Evolutionary conservation across 164 flowering plant genomes (phyloP).

Genomic region (Vitis amurensis): DNA sequence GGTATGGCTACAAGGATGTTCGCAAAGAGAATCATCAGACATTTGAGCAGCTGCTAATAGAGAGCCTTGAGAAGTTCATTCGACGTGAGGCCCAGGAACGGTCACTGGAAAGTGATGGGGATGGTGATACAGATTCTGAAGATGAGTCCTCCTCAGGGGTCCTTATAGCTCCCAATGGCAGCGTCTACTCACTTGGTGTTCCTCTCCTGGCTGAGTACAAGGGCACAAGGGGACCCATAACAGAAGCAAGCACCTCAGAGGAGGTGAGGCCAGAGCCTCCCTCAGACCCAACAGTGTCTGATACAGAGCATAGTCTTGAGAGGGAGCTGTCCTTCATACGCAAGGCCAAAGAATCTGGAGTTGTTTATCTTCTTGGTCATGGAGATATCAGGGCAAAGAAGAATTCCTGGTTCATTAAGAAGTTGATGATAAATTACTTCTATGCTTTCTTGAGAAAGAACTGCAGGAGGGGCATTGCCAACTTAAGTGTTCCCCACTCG

Average conservation of each 20-base stretch:
- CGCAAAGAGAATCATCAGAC: conserved; percentile 97
- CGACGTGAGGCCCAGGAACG: conserved; percentile 94
- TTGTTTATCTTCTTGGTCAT: conserved; percentile 95
- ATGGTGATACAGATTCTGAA: conserved; percentile 67
- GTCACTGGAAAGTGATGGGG: conserved; percentile 89
- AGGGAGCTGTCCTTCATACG: conserved; percentile 84
- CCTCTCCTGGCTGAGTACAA: conserved; percentile 72
- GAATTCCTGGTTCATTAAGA: conserved; percentile 96
- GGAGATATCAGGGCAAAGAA: conserved; percentile 95
- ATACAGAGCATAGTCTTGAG: conserved; percentile 84
- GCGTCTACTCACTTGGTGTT: conserved; percentile 77
- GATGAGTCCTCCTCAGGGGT: conserved; percentile 54
- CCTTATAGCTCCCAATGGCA: conserved; percentile 83
- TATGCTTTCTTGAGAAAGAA: conserved; percentile 94
- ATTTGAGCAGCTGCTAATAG: conserved; percentile 92
- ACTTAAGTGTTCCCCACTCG: conserved; percentile 84
- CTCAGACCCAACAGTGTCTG: conserved; percentile 33
- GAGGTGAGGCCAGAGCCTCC: conserved; percentile 30
- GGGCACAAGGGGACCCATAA: conserved; percentile 18
- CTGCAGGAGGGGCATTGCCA: conserved; percentile 89
- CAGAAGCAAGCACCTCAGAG: conserved; percentile 66
- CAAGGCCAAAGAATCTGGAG: conserved; percentile 93
- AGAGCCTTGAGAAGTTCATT: conserved; percentile 96
- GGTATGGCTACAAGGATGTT: conserved; percentile 90
- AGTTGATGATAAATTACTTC: conserved; percentile 84